These are phyloP conservation scores for Crithidia acanthocephali DNA, from an alignment of 208 protist genomes.

Conservation along the genomic window DNA sequence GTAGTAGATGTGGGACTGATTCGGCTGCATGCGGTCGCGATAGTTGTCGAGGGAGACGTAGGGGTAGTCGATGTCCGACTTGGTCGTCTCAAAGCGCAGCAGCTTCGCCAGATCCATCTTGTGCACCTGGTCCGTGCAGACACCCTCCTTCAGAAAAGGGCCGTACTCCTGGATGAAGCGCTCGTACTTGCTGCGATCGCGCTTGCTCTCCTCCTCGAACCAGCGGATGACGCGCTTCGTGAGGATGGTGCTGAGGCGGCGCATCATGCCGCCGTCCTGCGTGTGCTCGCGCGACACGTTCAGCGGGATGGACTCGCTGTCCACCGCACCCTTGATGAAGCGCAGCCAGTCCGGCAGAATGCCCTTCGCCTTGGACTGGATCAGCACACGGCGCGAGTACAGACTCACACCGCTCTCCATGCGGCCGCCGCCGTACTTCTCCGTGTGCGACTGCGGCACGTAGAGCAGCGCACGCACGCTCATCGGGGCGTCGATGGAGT, in stretches of 20 bases:
- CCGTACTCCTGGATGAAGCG: constrained; percentile 95
- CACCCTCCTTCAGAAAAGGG: constrained; percentile 97
- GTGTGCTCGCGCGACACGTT: constrained; percentile 98
- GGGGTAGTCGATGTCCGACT: constrained; percentile 73
- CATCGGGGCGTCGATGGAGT: constrained; percentile 96
- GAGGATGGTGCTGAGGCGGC: constrained; percentile 91
- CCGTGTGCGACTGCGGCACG: constrained; percentile 95
- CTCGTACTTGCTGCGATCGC: constrained; percentile 92
- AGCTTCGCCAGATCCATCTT: constrained; percentile 95
- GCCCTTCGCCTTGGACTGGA: constrained; percentile 94
- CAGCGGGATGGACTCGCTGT: constrained; percentile 97
- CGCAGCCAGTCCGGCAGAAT: constrained; percentile 98
- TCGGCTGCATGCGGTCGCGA: constrained; percentile 94
- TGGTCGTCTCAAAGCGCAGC: constrained; percentile 93
- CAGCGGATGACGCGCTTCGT: constrained; percentile 94
- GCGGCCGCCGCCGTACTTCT: constrained; percentile 97
- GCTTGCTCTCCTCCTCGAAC: constrained; percentile 92
- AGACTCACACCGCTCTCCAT: constrained; percentile 96
- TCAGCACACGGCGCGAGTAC: constrained; percentile 96
- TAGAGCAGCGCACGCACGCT: constrained; percentile 96
- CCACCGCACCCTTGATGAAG: constrained; percentile 97
- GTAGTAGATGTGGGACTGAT: constrained; percentile 97
- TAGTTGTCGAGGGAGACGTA: constrained; percentile 96
- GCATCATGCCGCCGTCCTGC: constrained; percentile 96
- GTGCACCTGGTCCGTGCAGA: constrained; percentile 95